Evolutionary conservation across 2,329 filamentous ascomycete species (phyloP), one percentile per base, ranked within the genome.

Genomic region (Fusarium avenaceum): DNA sequence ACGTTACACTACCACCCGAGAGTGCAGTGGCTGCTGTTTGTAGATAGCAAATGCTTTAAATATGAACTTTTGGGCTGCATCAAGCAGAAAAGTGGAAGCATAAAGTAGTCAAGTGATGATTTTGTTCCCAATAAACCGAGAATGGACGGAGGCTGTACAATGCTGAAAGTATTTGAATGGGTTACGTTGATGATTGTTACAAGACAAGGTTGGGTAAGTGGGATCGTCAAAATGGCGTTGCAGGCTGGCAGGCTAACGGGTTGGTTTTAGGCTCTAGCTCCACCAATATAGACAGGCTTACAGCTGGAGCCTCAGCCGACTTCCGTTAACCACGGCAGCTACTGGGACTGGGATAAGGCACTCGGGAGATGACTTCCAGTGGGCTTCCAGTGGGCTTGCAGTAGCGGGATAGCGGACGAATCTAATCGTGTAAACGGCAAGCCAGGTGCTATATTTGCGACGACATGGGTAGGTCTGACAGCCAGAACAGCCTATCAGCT

Each of bases 1-100:
- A 74, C 72, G 72, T 74, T 74, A 67, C 72, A 74, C 66, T 64
- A 47, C 56, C 55, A 61, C 46, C 54, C 39, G 50, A 58, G 32
- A 57, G 20, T n/a, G 28, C 51, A 47, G 55, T 38, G 44, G 51
- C 33, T 64, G 35, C 22, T 50, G 28, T 48, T 46, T 56, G 28
- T 32, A 64, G 50, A 28, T 55, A 42, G 28, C 28, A 60, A 46
- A 28, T 55, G 46, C 35, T 30, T 39, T 48, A 20, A 28, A 54
- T 11, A 43, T 42, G 63, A 14, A 38, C 49, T 48, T 52, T 52
- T 67, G 61, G 20, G 24, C 53, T 53, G 52, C 47, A 20, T 20
- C 20, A 53, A 56, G 57, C 19, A 45, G 53, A 40, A 44, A 48
- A 19, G n/a, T 35, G 30, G 15, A 24, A 17, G 28, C 10, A 30